Base-by-base conservation (phyloP, 2,329 filamentous ascomycete genomes). In the Fonsecaea pedrosoi region DNA sequence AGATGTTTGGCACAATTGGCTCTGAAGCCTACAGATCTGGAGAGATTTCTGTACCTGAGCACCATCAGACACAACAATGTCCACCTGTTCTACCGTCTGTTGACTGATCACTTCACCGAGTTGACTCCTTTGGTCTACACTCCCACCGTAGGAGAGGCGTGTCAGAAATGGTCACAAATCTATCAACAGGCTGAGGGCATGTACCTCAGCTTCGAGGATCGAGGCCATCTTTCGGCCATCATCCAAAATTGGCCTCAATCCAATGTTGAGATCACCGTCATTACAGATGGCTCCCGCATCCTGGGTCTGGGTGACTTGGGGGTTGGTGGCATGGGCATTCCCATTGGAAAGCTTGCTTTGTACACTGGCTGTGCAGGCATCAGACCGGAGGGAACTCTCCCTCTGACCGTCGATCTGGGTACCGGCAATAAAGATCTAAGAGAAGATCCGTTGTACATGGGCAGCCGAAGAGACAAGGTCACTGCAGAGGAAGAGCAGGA, bases 311-410 rank as follows among this genome's bases (percentile, higher is more conserved):
- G 95, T 74, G 95, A 99, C 80, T 87, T 98, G 65, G 95, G 95
- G 73, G 90, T 99, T 72, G 97, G 97, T 80, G 95, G 95, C 76
- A 96, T 98, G 84, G 95, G 95, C 72, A 99, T 99, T 80, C 93
- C 95, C 69, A 94, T 99, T 73, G 95, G 95, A 77, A 99, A 99
- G 84, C 86, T 98, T 69, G 89, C 94, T 70, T 87, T 99, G 61
- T 99, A 99, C 85, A 97, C 92, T 66, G 93, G 91, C 54, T 96
- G 94, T 76, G 95, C 95, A 65, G 95, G 95, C 77, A 97, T 98
- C 80, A 89, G 93, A 80, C 95, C 95, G 42, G 84, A 89, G 73
- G 82, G 81, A 66, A 89, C 87, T 37, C 83, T 90, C 18, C 87
- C 87, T 34, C 78, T 90, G 74, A 87, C 83, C 62, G 77, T 89